These are phyloP conservation scores for Hypoxylon rickii DNA, from an alignment of 495 filamentous ascomycete genomes.

Conservation along the genomic window DNA sequence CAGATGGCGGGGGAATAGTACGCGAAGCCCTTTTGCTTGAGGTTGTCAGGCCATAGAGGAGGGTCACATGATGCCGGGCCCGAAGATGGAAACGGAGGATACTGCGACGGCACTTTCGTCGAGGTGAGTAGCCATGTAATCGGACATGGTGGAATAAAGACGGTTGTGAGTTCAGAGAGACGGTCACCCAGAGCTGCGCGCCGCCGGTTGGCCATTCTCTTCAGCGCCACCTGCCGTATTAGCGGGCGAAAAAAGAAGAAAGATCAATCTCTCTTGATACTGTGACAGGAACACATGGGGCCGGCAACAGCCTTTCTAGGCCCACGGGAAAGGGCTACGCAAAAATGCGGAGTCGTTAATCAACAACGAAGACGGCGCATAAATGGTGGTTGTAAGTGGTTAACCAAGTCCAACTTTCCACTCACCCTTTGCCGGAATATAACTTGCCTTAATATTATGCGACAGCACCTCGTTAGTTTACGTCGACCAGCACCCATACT, in stretches of 20 bases:
- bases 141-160: constrained; percentile 47
- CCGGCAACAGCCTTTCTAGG: background rate
- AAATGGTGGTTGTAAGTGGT: no score
- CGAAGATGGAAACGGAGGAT: constrained; percentile 42
- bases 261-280: background rate
- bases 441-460: no score
- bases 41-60: constrained; percentile 39
- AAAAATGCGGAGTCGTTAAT: no score
- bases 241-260: no score
- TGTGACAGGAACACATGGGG: background rate
- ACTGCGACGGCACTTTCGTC: constrained; percentile 45
- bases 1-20: constrained; percentile 52
- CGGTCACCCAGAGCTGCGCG: constrained; percentile 8
- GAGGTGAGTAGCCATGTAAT: constrained; percentile 46
- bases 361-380: no score
- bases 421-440: no score
- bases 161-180: constrained; percentile 45
- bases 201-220: background rate
- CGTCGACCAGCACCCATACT: no score
- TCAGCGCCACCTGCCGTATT: constrained; percentile 15
- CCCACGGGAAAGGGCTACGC: no score
- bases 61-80: constrained; percentile 45
- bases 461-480: no score
- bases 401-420: no score
- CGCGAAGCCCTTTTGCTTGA: constrained; percentile 41